These are phyloP conservation scores for Pirum gemmata DNA, from an alignment of 78 protist genomes.

Conservation along the genomic window DNA sequence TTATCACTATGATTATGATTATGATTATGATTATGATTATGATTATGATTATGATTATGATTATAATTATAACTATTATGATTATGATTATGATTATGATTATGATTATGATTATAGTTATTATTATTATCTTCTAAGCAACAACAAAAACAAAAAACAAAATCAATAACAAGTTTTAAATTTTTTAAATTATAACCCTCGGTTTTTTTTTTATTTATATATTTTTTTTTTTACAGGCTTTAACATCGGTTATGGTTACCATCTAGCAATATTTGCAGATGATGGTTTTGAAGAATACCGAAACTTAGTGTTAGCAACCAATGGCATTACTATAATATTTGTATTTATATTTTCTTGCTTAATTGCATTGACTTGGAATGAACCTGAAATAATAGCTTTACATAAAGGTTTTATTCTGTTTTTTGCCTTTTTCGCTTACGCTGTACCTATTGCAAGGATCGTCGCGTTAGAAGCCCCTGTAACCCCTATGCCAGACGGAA, in stretches of 20 bases:
- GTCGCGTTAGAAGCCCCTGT: slow-evolving; percentile 15
- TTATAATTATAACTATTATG: too few relatives aligned
- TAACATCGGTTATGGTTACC: neutral
- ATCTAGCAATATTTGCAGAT: slow-evolving; percentile 2
- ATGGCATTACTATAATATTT: neutral
- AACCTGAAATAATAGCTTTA: slow-evolving; percentile 25
- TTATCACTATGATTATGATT: too few relatives aligned
- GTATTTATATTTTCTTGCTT: neutral
- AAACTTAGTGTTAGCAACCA: neutral
- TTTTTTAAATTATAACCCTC: too few relatives aligned
- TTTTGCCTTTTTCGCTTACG: slow-evolving; percentile 11
- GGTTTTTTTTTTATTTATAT: too few relatives aligned
- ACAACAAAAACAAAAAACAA: too few relatives aligned
- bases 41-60: too few relatives aligned
- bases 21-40: too few relatives aligned
- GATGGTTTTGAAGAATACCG: neutral
- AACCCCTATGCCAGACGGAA: slow-evolving; percentile 13
- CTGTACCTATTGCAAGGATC: neutral
- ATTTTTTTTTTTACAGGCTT: slow-evolving; percentile 21
- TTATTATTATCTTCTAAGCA: too few relatives aligned
- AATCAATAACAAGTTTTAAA: too few relatives aligned
- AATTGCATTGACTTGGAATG: slow-evolving; percentile 14
- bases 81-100: too few relatives aligned
- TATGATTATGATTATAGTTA: too few relatives aligned
- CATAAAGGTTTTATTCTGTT: slow-evolving; percentile 26